Percentiles rank a stretch among this genome's conserved stretches.
Evolutionary conservation across 208 protist genomes (phyloP).

Genomic region (Trypanosoma caninum): DNA sequence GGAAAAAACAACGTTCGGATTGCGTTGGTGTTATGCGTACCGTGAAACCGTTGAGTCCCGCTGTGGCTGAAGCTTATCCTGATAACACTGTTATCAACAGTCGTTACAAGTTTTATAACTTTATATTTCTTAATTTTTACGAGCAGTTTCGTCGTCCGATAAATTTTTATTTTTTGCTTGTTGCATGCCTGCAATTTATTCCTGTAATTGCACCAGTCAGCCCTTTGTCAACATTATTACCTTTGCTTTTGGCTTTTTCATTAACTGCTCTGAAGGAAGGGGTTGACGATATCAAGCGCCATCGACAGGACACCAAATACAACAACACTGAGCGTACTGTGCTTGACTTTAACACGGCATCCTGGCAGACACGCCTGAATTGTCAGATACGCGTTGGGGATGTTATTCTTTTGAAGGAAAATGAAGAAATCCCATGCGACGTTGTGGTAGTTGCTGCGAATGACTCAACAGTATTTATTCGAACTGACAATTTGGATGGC

Average conservation of each 20-base stretch:
- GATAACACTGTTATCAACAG: slow-evolving; percentile 90
- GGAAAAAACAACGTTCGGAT: not conserved
- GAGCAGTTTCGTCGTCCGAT: slow-evolving; percentile 95
- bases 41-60: slow-evolving; percentile 39
- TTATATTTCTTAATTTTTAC: slow-evolving; percentile 95
- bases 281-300: slow-evolving; percentile 93
- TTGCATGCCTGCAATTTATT: slow-evolving; percentile 91
- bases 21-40: slow-evolving; percentile 29
- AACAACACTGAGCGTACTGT: slow-evolving; percentile 64
- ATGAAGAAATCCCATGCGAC: slow-evolving; percentile 92
- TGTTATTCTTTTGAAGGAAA: slow-evolving; percentile 60
- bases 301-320: slow-evolving; percentile 68
- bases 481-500: slow-evolving; percentile 94
- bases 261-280: slow-evolving; percentile 94
- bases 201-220: slow-evolving; percentile 91
- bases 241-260: slow-evolving; percentile 91
- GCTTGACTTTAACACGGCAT: slow-evolving; percentile 17
- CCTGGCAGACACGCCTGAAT: slow-evolving; percentile 42
- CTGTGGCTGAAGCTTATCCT: slow-evolving; percentile 36
- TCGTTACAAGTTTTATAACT: slow-evolving; percentile 94
- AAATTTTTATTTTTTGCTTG: slow-evolving; percentile 97
- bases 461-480: slow-evolving; percentile 60
- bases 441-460: slow-evolving; percentile 65
- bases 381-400: slow-evolving; percentile 78
- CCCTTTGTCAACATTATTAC: slow-evolving; percentile 88